Percentiles rank a stretch among this genome's conserved stretches.
Evolutionary conservation across 1,284 basidiomycete species (phyloP).

Genomic region (Austroboletus niveus): DNA sequence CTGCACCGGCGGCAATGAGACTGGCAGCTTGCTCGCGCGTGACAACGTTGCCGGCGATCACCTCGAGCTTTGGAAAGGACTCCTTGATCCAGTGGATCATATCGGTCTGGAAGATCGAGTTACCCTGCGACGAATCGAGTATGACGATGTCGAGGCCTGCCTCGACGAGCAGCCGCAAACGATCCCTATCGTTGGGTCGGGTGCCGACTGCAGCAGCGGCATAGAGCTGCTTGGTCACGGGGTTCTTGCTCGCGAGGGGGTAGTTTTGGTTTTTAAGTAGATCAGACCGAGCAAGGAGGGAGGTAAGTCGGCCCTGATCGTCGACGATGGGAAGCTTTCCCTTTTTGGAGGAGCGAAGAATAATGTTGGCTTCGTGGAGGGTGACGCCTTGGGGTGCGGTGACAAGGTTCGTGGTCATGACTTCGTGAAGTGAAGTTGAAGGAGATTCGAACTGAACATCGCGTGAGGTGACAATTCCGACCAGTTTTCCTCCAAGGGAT

Average conservation of each 20-base stretch:
- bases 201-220: slow-evolving; percentile 98
- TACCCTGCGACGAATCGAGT: slow-evolving; percentile 96
- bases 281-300: slow-evolving; percentile 93
- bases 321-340: slow-evolving; percentile 95
- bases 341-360: slow-evolving; percentile 96
- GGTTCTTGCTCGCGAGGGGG: slow-evolving; percentile 92
- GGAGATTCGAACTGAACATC: slow-evolving; percentile 92
- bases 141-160: slow-evolving; percentile 96
- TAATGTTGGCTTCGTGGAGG: slow-evolving; percentile 89
- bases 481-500: slow-evolving; percentile 82
- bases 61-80: slow-evolving; percentile 82
- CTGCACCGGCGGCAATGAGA: slow-evolving; percentile 93
- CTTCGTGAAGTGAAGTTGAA: slow-evolving; percentile 67
- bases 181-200: slow-evolving; percentile 83
- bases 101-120: slow-evolving; percentile 92
- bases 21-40: slow-evolving; percentile 96
- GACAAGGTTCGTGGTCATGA: slow-evolving; percentile 90
- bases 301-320: slow-evolving; percentile 69
- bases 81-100: slow-evolving; percentile 95
- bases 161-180: slow-evolving; percentile 84
- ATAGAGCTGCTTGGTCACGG: slow-evolving; percentile 93
- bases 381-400: slow-evolving; percentile 86
- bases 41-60: slow-evolving; percentile 97
- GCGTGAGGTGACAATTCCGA: slow-evolving; percentile 96
- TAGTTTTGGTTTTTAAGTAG: slow-evolving; percentile 98